These are phyloP conservation scores for Clavispora fructus DNA, from an alignment of 805 yeast genomes.

Conservation along the genomic window DNA sequence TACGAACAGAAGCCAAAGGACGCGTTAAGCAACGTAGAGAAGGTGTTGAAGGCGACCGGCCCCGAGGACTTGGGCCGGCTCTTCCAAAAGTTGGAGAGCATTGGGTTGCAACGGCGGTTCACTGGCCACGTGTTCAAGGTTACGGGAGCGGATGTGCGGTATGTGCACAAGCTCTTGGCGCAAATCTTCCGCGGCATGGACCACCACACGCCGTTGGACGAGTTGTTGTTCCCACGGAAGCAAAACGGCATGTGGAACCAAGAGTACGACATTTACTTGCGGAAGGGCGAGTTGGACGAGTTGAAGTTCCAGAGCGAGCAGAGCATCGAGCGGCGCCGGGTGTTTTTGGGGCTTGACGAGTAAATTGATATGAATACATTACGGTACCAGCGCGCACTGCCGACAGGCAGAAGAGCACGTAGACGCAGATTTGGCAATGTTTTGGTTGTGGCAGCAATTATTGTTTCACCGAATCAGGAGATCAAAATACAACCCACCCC, in stretches of 20 bases:
- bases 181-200: constrained; percentile 5
- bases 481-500: no score
- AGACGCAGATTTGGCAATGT: no score
- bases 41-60: constrained; percentile 4
- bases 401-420: no score
- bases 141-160: constrained; percentile 12
- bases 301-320: constrained; percentile 9
- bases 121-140: constrained; percentile 14
- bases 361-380: not conserved
- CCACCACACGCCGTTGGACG: not conserved
- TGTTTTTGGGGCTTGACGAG: constrained; percentile 11
- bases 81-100: constrained; percentile 5
- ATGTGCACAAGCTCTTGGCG: constrained; percentile 9
- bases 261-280: constrained; percentile 12
- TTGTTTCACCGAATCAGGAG: no score
- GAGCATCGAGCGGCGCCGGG: constrained; percentile 8
- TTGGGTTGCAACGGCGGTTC: constrained; percentile 12
- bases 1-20: constrained; percentile 6
- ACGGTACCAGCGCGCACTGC: no score
- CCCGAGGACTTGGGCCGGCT: constrained; percentile 9
- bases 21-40: constrained; percentile 5
- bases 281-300: constrained; percentile 2
- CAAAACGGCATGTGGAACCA: constrained; percentile 15
- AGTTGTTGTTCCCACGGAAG: constrained; percentile 7
- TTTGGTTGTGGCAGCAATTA: no score